These are phyloP conservation scores for Penicillium sp. DNA, from an alignment of 2,329 filamentous ascomycete genomes.

Conservation along the genomic window DNA sequence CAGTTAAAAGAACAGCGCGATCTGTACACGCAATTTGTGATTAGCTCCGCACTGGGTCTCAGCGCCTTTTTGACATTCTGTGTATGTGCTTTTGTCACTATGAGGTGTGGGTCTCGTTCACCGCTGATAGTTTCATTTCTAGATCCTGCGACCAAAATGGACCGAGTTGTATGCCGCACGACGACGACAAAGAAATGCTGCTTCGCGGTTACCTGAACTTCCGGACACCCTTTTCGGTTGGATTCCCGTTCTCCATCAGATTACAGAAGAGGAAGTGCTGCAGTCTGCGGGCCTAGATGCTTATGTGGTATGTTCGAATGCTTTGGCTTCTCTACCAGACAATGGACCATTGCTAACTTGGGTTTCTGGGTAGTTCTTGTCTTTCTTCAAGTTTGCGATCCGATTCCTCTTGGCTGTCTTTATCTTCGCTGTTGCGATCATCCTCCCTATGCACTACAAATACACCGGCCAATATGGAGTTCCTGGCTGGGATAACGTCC, in stretches of 20 bases:
- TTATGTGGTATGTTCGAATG: conserved; percentile 66
- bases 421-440: conserved; percentile 75
- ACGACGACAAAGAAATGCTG: conserved; percentile 70
- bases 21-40: conserved; percentile 46
- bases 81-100: conserved; percentile 32
- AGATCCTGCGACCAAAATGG: conserved; percentile 90
- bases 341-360: conserved; percentile 8
- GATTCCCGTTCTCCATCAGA: conserved; percentile 80
- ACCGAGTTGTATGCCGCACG: conserved; percentile 84
- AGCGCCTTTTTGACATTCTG: conserved; percentile 49
- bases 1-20: conserved; percentile 40
- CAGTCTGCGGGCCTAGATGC: conserved; percentile 90
- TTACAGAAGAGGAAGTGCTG: conserved; percentile 86
- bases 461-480: conserved; percentile 53
- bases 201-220: conserved; percentile 69
- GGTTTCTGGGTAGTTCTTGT: conserved; percentile 62
- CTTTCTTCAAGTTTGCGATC: conserved; percentile 94
- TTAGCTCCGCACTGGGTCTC: conserved; percentile 45
- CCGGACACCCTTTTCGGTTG: conserved; percentile 87
- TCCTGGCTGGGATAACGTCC: conserved; percentile 36
- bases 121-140: conserved; percentile 17
- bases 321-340: not conserved
- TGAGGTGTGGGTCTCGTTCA: not conserved
- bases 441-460: conserved; percentile 79
- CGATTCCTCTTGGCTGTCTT: conserved; percentile 77